Conservation (phyloP, 306 rosid genomes). For the Fagus sylvatica region DNA sequence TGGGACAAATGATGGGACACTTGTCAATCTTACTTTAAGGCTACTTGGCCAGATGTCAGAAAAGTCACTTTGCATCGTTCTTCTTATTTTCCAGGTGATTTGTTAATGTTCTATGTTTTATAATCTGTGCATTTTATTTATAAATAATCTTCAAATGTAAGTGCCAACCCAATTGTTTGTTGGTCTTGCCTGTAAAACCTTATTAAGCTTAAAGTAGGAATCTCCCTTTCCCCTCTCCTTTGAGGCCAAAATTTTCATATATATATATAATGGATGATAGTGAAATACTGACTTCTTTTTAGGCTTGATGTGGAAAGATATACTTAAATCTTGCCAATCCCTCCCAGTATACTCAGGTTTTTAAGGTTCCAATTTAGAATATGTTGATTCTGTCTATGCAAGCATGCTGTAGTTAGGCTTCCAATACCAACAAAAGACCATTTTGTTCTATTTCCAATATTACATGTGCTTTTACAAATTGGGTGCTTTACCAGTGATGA, state of each 20-base stretch:
- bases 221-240: too few relatives aligned
- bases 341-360: too few relatives aligned
- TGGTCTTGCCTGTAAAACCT: not conserved
- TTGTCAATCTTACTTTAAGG: conserved; percentile 82
- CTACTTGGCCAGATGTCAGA: conserved; percentile 70
- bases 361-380: not conserved
- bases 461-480: not conserved
- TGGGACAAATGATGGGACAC: conserved; percentile 99
- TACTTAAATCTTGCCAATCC: not conserved
- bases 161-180: not conserved
- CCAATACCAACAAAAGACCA: too few relatives aligned
- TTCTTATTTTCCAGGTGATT: conserved; percentile 89
- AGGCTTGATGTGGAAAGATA: not conserved
- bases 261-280: not conserved
- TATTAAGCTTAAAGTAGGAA: not conserved
- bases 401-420: too few relatives aligned
- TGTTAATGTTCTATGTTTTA: not conserved
- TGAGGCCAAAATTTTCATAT: too few relatives aligned
- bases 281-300: too few relatives aligned
- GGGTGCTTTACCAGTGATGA: not conserved
- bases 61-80: conserved; percentile 77
- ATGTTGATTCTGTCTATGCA: too few relatives aligned
- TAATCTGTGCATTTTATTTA: not conserved
- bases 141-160: not conserved
- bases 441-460: too few relatives aligned